These are phyloP conservation scores for Aegilops speltoides DNA, from an alignment of 176 grass and related monocot genomes.

Conservation along the genomic window DNA sequence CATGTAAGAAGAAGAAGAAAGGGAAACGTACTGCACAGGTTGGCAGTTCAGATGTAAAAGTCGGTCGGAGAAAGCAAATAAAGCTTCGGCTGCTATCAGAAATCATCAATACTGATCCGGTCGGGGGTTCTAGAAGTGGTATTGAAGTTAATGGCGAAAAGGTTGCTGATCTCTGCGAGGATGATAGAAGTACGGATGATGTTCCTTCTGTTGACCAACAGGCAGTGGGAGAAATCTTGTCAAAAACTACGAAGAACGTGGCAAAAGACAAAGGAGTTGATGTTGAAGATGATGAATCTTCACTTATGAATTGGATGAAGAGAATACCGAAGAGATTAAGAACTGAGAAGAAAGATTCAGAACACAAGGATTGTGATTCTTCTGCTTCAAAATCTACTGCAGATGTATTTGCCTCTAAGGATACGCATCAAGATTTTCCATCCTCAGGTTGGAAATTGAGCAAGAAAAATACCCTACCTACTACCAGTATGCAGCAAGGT, in stretches of 20 bases:
- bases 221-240: slow-evolving; percentile 24
- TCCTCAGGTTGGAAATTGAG: slow-evolving; percentile 25
- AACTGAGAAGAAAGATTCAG: slow-evolving; percentile 32
- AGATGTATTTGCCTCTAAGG: slow-evolving; percentile 21
- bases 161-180: slow-evolving; percentile 15
- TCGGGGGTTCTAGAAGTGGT: slow-evolving; percentile 3
- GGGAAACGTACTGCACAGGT: background rate
- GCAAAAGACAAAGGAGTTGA: slow-evolving; percentile 37
- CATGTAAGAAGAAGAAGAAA: slow-evolving; percentile 32
- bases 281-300: slow-evolving; percentile 56
- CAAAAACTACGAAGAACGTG: slow-evolving; percentile 22
- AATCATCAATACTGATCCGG: slow-evolving; percentile 36
- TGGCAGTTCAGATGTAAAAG: slow-evolving; percentile 40
- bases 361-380: slow-evolving; percentile 42
- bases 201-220: slow-evolving; percentile 19
- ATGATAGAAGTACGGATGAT: slow-evolving; percentile 31
- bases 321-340: slow-evolving; percentile 49
- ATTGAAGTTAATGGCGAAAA: slow-evolving; percentile 33
- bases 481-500: slow-evolving; percentile 17
- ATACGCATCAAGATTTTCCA: slow-evolving; percentile 15
- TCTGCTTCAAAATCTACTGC: slow-evolving; percentile 27
- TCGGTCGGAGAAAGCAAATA: slow-evolving; percentile 45
- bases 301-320: slow-evolving; percentile 62
- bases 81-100: slow-evolving; percentile 63
- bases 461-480: slow-evolving; percentile 31